phyloP scores from a whole-genome alignment of 2,329 filamentous ascomycete species.

The Cladosporium phlei region DNA sequence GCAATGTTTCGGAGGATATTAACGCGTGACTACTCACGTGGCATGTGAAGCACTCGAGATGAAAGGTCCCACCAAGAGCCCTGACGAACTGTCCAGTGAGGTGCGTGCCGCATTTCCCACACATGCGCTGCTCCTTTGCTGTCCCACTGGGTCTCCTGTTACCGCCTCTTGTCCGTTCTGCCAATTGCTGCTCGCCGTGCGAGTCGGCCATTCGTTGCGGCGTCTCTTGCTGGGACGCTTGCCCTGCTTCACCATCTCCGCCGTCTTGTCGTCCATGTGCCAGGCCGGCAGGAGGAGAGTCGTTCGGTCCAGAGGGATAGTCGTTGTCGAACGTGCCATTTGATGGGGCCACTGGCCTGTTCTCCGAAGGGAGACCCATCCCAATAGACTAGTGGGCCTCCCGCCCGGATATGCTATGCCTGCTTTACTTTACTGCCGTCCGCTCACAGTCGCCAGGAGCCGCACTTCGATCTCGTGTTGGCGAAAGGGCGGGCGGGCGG shows the following conservation, averaged over 20 bases:
- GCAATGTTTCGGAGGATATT: too few species aligned
- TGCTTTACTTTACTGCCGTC: slow-evolving; percentile 2
- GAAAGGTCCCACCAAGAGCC: slow-evolving; percentile 87
- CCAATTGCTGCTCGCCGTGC: slow-evolving; percentile 8
- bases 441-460: background rate
- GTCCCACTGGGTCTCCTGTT: slow-evolving; percentile 23
- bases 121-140: slow-evolving; percentile 35
- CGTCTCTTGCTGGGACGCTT: background rate
- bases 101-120: slow-evolving; percentile 82
- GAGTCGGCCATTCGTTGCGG: background rate
- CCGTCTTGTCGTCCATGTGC: slow-evolving; percentile 2
- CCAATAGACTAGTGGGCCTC: slow-evolving; percentile 19
- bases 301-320: background rate
- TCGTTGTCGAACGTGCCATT: slow-evolving; percentile 23
- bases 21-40: slow-evolving; percentile 58
- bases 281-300: background rate
- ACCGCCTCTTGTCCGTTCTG: slow-evolving; percentile 4
- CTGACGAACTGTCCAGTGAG: slow-evolving; percentile 95
- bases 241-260: background rate
- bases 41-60: slow-evolving; percentile 97
- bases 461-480: background rate
- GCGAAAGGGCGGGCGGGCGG: background rate
- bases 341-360: slow-evolving; percentile 23
- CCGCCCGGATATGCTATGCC: slow-evolving; percentile 2
- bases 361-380: slow-evolving; percentile 29